phyloP scores from a whole-genome alignment of 1,284 basidiomycete species.

The Afroboletus lepidellus region DNA sequence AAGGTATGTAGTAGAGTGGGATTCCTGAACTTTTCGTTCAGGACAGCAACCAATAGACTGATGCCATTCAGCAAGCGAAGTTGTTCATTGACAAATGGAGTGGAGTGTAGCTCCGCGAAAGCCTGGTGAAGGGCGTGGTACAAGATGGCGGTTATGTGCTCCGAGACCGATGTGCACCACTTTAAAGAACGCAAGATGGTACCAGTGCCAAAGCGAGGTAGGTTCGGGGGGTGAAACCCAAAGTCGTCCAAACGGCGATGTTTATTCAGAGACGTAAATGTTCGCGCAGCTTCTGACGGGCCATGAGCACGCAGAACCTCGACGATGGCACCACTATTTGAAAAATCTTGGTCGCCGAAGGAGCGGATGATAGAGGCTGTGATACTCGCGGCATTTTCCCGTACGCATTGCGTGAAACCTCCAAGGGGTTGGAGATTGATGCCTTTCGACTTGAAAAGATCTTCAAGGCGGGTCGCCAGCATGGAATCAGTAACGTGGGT shows the following conservation, averaged over 20 bases:
- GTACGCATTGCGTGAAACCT: slow-evolving; percentile 41
- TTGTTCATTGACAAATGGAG: slow-evolving; percentile 87
- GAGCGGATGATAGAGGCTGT: slow-evolving; percentile 56
- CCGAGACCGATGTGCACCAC: slow-evolving; percentile 51
- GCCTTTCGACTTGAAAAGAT: slow-evolving; percentile 37
- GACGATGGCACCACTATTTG: slow-evolving; percentile 45
- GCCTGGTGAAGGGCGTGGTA: slow-evolving; percentile 79
- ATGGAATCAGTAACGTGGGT: slow-evolving; percentile 13
- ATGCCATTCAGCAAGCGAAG: slow-evolving; percentile 73
- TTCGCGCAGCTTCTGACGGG: slow-evolving; percentile 34
- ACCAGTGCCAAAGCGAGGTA: slow-evolving; percentile 52
- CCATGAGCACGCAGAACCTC: slow-evolving; percentile 41
- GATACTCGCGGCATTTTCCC: slow-evolving; percentile 52
- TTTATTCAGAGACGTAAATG: slow-evolving; percentile 50
- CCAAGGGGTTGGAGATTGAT: slow-evolving; percentile 32
- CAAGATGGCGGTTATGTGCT: slow-evolving; percentile 50
- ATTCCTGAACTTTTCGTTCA: slow-evolving; percentile 54
- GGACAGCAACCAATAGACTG: slow-evolving; percentile 68
- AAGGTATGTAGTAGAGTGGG: slow-evolving; percentile 63
- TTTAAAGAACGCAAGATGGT: slow-evolving; percentile 54
- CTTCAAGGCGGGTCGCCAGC: slow-evolving; percentile 34
- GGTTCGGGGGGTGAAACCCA: slow-evolving; percentile 56
- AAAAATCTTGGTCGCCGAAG: slow-evolving; percentile 59
- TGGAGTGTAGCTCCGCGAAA: slow-evolving; percentile 63
- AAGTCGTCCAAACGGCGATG: slow-evolving; percentile 51